Conservation (phyloP, 2,329 filamentous ascomycete species). For the Nigrospora sphaerica region DNA sequence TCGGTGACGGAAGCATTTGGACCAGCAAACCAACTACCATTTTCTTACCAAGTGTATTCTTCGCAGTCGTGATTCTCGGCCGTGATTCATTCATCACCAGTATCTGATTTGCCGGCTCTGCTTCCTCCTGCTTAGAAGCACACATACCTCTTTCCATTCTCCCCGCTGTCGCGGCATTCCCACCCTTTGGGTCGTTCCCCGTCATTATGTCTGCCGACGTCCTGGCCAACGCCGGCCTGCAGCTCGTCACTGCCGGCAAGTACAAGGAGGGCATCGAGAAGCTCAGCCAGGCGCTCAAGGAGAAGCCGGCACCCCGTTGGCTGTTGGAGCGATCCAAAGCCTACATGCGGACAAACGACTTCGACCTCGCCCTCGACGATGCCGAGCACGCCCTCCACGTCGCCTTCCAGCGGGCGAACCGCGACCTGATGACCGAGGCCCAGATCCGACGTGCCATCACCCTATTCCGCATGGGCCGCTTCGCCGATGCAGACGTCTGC, state of each 20-base stretch:
- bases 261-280: conserved; percentile 61
- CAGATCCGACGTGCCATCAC: conserved; percentile 75
- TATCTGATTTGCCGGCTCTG: too few species aligned
- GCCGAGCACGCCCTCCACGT: conserved; percentile 58
- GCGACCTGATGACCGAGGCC: conserved; percentile 70
- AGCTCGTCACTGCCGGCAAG: conserved; percentile 54
- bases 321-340: conserved; percentile 77
- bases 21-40: too few species aligned
- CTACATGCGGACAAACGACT: conserved; percentile 57
- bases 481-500: conserved; percentile 68
- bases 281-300: conserved; percentile 60
- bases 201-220: conserved; percentile 32
- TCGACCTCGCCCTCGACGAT: conserved; percentile 60
- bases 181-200: neutral
- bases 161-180: too few species aligned
- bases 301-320: conserved; percentile 65
- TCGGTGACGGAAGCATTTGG: too few species aligned
- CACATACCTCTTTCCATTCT: too few species aligned
- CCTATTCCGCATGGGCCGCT: conserved; percentile 61
- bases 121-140: too few species aligned
- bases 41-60: too few species aligned
- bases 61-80: too few species aligned
- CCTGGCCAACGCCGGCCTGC: conserved; percentile 54
- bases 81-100: too few species aligned
- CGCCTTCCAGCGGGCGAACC: conserved; percentile 61